A percentile compares a stretch with the other conserved stretches of the same genome.
These are phyloP conservation scores for Grammothele lineata DNA, from an alignment of 768 basidiomycete genomes.

Conservation along the genomic window DNA sequence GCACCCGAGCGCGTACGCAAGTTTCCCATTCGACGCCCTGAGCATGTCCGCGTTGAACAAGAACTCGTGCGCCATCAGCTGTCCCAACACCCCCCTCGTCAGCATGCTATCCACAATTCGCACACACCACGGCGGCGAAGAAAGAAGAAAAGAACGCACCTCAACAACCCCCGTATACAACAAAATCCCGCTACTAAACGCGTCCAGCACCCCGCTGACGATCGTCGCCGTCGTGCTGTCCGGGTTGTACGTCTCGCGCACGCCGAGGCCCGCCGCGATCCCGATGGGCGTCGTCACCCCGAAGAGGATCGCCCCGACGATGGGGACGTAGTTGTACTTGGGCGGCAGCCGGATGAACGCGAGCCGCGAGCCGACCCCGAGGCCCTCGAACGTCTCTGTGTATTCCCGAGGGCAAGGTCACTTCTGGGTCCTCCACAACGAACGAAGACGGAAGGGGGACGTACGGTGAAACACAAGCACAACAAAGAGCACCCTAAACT, in stretches of 20 bases:
- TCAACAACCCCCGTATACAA: slow-evolving; percentile 87
- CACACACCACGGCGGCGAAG: no score
- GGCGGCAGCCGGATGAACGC: slow-evolving; percentile 65
- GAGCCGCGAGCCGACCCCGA: slow-evolving; percentile 88
- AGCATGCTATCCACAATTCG: no score
- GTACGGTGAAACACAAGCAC: slow-evolving; percentile 90
- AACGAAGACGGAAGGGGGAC: slow-evolving; percentile 25
- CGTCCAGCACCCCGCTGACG: slow-evolving; percentile 82
- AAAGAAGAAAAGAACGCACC: no score
- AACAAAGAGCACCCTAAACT: slow-evolving; percentile 83
- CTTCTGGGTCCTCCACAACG: background rate
- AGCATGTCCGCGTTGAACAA: slow-evolving; percentile 86
- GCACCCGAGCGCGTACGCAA: slow-evolving; percentile 70
- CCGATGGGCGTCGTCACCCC: slow-evolving; percentile 79
- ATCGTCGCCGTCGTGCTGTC: slow-evolving; percentile 69
- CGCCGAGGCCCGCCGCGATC: slow-evolving; percentile 79
- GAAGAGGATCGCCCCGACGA: slow-evolving; percentile 59
- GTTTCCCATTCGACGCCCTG: slow-evolving; percentile 54
- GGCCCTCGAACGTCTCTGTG: slow-evolving; percentile 90
- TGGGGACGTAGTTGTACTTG: slow-evolving; percentile 52
- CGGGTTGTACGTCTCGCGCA: slow-evolving; percentile 78
- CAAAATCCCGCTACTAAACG: slow-evolving; percentile 83
- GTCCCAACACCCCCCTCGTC: no score
- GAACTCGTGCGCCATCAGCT: slow-evolving; percentile 94
- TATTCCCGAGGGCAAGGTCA: background rate